These are phyloP conservation scores for Calonectria hongkongensis DNA, from an alignment of 2,329 filamentous ascomycete genomes.

Conservation along the genomic window DNA sequence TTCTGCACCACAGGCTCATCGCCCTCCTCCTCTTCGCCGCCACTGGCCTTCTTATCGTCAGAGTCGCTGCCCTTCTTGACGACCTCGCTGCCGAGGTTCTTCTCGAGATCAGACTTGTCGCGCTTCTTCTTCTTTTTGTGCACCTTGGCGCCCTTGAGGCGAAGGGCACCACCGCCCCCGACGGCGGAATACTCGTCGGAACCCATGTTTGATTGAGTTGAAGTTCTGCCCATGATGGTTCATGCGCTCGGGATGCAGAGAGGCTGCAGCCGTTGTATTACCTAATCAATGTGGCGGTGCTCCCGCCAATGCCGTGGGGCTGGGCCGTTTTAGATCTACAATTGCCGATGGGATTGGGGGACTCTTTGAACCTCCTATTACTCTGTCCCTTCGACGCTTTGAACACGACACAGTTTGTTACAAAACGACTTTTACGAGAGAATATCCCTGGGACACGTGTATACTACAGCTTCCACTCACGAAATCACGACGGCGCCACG, in stretches of 20 bases:
- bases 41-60: slow-evolving; percentile 50
- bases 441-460: slow-evolving; percentile 40
- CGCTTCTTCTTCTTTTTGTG: slow-evolving; percentile 79
- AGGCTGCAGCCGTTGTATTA: slow-evolving; percentile 30
- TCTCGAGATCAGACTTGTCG: slow-evolving; percentile 68
- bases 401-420: slow-evolving; percentile 46
- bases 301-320: slow-evolving; percentile 34
- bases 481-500: slow-evolving; percentile 42
- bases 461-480: slow-evolving; percentile 33
- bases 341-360: slow-evolving; percentile 26
- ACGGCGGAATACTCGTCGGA: slow-evolving; percentile 83
- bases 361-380: slow-evolving; percentile 34
- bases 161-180: slow-evolving; percentile 83
- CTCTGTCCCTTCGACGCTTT: slow-evolving; percentile 31
- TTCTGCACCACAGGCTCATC: slow-evolving; percentile 69
- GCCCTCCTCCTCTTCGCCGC: slow-evolving; percentile 53
- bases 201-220: slow-evolving; percentile 71
- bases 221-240: slow-evolving; percentile 17
- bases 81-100: slow-evolving; percentile 63
- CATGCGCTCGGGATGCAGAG: slow-evolving; percentile 32
- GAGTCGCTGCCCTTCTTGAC: slow-evolving; percentile 49
- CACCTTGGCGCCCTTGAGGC: slow-evolving; percentile 86
- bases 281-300: slow-evolving; percentile 41
- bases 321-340: slow-evolving; percentile 30
- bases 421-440: slow-evolving; percentile 44